Evolutionary conservation across 306 rosid genomes (phyloP), one percentile per base, ranked within the genome.

Genomic region (Cyclanthera cordifolia): DNA sequence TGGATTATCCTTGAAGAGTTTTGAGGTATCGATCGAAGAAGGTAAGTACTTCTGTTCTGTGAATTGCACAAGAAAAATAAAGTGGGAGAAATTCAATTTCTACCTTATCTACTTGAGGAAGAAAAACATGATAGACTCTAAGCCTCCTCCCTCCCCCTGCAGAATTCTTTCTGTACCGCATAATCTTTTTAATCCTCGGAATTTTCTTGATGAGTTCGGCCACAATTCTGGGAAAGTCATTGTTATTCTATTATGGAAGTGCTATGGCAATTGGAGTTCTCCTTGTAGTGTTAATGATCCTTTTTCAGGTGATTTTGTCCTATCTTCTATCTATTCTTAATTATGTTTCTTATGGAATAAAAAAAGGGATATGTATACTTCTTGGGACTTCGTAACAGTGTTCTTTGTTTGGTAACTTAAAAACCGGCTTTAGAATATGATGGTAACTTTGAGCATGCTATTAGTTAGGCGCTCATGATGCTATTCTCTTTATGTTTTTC

Each of bases 221-320:
- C 16, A 77, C 94, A 71, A 60, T 68, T 41, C 68, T 87, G 63
- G 82, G 99, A 90, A 77, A 83, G 19, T 93, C 95, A 8, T 74
- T 90, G 56, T 79, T 82, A 74, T 93, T 90, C 75, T 93, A 90
- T 79, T 89, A 90, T 57, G 57, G 91, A 71, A 85, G 94, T 9
- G 91, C 89, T 75, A 93, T 93, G 96, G 77, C 84, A 45, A 54
- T 89, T 39, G 96, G 99, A 54, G 81, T 87, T 70, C 76, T 90
- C 75, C 94, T 93, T 73, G 88, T 93, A 66, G 73, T 87, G 78
- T 68, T 87, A 83, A 76, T 93, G 48, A 82, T 93, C 83, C 95
- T 93, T 73, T 93, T 84, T 76, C 99, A 90, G 96, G 98, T 87
- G 82, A 82, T 37, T 58, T 30, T 45, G 12, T 58, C 17, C 24